Evolutionary conservation across 352 stramenopile species (phyloP).

Genomic region (Aphanomyces invadans): DNA sequence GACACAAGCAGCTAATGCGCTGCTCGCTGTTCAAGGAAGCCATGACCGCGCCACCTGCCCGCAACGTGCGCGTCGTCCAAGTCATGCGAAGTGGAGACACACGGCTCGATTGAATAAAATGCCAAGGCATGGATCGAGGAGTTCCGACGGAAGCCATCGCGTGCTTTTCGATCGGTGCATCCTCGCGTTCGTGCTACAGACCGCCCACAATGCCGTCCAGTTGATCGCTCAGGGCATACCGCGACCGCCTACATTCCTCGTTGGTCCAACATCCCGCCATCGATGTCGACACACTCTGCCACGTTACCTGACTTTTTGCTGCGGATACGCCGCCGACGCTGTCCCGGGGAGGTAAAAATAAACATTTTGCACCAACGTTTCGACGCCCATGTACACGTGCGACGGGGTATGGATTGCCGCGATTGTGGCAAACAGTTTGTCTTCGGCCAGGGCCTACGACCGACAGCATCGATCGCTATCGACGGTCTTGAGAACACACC

Average conservation of each 20-base stretch:
- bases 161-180: no score
- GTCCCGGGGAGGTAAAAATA: conserved; percentile 62
- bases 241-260: not conserved
- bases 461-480: no score
- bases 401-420: conserved; percentile 50
- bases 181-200: not conserved
- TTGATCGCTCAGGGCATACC: conserved; percentile 8
- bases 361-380: conserved; percentile 73
- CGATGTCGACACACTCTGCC: not conserved
- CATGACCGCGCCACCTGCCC: no score
- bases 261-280: not conserved
- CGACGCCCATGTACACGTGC: conserved; percentile 57
- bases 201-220: conserved; percentile 1
- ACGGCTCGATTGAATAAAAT: no score
- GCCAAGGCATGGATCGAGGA: no score
- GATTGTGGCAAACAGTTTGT: conserved; percentile 62
- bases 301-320: conserved; percentile 5
- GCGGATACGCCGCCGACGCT: not conserved
- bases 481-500: no score
- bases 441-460: conserved; percentile 42
- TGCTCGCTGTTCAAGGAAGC: no score
- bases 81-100: no score
- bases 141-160: no score
- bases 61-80: no score
- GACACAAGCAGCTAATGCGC: not conserved